Percentiles rank a stretch among this genome's conserved stretches.
These are phyloP conservation scores for Penicillium decumbens DNA, from an alignment of 2,329 filamentous ascomycete genomes.

Conservation along the genomic window DNA sequence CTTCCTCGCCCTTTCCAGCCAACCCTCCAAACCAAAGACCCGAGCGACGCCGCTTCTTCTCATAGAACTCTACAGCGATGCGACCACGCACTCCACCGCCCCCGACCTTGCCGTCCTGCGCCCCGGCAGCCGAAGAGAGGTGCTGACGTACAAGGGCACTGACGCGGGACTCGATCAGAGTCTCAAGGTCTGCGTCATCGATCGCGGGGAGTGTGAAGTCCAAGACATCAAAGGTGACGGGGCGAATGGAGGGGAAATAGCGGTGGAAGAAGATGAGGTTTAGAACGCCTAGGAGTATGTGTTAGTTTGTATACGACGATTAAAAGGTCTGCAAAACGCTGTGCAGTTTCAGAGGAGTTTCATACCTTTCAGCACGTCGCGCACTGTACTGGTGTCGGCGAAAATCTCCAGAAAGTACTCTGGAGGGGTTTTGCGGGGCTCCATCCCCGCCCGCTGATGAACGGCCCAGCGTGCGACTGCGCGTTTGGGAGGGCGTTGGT, in stretches of 20 bases:
- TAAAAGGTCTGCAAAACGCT: neutral
- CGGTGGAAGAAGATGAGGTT: constrained; percentile 99
- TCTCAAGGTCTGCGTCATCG: constrained; percentile 84
- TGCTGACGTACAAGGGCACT: constrained; percentile 71
- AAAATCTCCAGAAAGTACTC: constrained; percentile 94
- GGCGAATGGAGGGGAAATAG: constrained; percentile 83
- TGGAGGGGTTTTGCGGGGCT: constrained; percentile 61
- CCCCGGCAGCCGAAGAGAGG: constrained; percentile 57
- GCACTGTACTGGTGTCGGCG: constrained; percentile 81
- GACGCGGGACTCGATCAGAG: constrained; percentile 84
- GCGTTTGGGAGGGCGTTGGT: neutral
- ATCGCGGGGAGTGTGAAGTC: constrained; percentile 87
- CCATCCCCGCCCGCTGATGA: constrained; percentile 47
- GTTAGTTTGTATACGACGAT: neutral
- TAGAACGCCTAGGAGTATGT: constrained; percentile 63
- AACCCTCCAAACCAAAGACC: constrained; percentile 61
- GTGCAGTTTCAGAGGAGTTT: neutral
- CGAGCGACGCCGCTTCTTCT: constrained; percentile 78
- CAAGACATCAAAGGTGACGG: constrained; percentile 80
- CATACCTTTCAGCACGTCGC: constrained; percentile 84
- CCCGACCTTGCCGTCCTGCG: constrained; percentile 35
- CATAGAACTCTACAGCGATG: constrained; percentile 87
- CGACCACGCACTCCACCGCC: constrained; percentile 65
- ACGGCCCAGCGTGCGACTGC: constrained; percentile 15
- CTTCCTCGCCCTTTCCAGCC: constrained; percentile 68